Evolutionary conservation across 2,329 filamentous ascomycete genomes (phyloP), one percentile per base, ranked within the genome.

Genomic region (Alternaria arborescens): DNA sequence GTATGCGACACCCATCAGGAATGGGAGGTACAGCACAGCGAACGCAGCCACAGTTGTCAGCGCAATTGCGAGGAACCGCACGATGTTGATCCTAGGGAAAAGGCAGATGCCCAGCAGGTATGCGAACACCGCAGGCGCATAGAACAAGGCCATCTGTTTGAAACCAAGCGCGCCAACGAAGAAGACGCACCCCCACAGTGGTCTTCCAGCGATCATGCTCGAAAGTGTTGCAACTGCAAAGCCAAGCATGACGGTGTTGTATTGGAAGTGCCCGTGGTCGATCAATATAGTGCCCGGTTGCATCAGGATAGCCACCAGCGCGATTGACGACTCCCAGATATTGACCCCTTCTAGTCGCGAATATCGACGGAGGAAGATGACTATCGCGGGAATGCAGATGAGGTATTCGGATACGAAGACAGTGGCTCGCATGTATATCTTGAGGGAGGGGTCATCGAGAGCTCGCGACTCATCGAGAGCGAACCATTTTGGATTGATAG

Each of bases 121-220:
- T 32, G 93, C 91, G 77, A 98, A 98, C 58, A 98, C 89, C 20
- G 90, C 89, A 14, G 96, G 94, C 3, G 96, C 93, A 79, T 97
- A 99, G 82, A 98, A 99, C 16, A 99, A 85, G 1, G 94, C 94
- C 96, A 99, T 99, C 79, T 99, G 95, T 83, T 99, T 99, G 84
- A 98, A 99, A 6, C 93, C 93, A n/a, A 99, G 83, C 3, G 94
- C 92, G 16, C 87, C 88, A 7, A 99, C 95, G 71, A 99, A 99
- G 82, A 97, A 97, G 60, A 97, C 87, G 64, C 92, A 93, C 26
- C 92, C 88, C 93, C 94, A 97, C 63, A 96, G 86, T 71, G 90
- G 90, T 50, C 93, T 87, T 4, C 92, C 92, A 3, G 93, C 93
- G 52, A 97, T 79, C 81, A 98, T 91, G 77, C 91, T 95, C 42